A percentile compares a stretch with the other conserved stretches of the same genome.
phyloP scores from a whole-genome alignment of 2,329 filamentous ascomycete species.

The Aspergillus caelatus region DNA sequence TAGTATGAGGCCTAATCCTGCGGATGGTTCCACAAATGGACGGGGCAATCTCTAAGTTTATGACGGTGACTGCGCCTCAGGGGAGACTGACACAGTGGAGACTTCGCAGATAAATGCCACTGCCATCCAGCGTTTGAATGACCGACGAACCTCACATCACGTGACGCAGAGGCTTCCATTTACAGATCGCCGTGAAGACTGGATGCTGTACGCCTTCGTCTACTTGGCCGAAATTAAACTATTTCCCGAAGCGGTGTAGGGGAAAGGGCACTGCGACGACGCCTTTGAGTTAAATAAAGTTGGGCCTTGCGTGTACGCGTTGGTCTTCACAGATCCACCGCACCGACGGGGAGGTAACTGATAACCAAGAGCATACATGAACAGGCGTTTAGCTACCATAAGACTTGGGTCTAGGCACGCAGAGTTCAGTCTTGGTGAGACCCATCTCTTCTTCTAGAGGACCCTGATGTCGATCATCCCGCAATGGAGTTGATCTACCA shows the following conservation, averaged over 20 bases:
- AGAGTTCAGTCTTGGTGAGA: background rate
- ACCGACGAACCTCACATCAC: background rate
- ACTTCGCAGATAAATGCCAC: background rate
- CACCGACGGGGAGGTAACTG: background rate
- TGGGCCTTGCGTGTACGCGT: background rate
- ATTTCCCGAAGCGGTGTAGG: background rate
- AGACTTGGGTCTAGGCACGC: conserved; percentile 11
- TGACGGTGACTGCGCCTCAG: background rate
- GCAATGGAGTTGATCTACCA: conserved; percentile 3
- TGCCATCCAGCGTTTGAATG: background rate
- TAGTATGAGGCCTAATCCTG: conserved; percentile 32
- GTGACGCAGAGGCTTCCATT: background rate
- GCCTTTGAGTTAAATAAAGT: background rate
- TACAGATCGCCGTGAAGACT: background rate
- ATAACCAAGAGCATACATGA: background rate
- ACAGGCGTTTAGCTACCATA: background rate
- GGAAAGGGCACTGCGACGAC: background rate
- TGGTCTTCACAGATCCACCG: background rate
- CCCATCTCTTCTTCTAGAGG: conserved; percentile 2
- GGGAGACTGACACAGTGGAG: background rate
- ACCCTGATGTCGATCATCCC: conserved; percentile 20
- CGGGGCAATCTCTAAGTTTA: conserved; percentile 19
- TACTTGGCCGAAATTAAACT: background rate
- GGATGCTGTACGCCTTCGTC: background rate
- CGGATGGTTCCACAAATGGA: conserved; percentile 11